phyloP scores from a whole-genome alignment of 805 yeast species.

The Huiozyma sinensis region DNA sequence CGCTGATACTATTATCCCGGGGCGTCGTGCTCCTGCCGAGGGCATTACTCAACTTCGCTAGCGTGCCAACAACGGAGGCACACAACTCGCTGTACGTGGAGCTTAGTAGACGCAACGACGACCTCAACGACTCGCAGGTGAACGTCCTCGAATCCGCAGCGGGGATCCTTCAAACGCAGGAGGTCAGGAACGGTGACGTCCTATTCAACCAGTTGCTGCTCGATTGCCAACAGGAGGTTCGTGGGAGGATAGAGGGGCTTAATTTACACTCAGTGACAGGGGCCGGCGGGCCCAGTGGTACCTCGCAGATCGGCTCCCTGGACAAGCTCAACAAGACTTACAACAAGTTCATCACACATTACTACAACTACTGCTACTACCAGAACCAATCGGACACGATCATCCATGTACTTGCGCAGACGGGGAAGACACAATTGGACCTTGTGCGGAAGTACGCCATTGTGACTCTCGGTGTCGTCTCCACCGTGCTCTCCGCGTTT shows the following conservation, averaged over 20 bases:
- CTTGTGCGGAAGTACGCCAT: not conserved
- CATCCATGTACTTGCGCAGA: constrained; percentile 21
- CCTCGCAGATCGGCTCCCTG: constrained; percentile 8
- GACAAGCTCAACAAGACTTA: constrained; percentile 19
- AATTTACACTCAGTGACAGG: constrained; percentile 6
- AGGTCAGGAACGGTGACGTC: constrained; percentile 13
- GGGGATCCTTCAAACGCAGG: constrained; percentile 14
- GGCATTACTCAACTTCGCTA: constrained; percentile 10
- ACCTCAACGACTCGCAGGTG: constrained; percentile 22
- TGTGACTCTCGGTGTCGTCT: constrained; percentile 7
- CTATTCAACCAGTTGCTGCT: constrained; percentile 15
- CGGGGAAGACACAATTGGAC: constrained; percentile 5
- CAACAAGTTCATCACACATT: constrained; percentile 22
- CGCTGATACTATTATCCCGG: constrained; percentile 18
- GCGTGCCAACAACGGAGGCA: constrained; percentile 8
- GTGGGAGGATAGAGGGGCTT: constrained; percentile 10
- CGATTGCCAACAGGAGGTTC: constrained; percentile 23
- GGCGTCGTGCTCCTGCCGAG: constrained; percentile 24
- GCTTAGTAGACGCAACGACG: constrained; percentile 25
- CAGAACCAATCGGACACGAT: constrained; percentile 18
- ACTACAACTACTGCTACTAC: constrained; percentile 21
- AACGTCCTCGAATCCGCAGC: constrained; percentile 19
- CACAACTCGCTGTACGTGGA: constrained; percentile 20
- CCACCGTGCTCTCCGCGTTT: constrained; percentile 11
- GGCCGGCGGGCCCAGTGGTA: not conserved